Conservation (phyloP, 495 filamentous ascomycete genomes). For the Lineolata rhizophorae region DNA sequence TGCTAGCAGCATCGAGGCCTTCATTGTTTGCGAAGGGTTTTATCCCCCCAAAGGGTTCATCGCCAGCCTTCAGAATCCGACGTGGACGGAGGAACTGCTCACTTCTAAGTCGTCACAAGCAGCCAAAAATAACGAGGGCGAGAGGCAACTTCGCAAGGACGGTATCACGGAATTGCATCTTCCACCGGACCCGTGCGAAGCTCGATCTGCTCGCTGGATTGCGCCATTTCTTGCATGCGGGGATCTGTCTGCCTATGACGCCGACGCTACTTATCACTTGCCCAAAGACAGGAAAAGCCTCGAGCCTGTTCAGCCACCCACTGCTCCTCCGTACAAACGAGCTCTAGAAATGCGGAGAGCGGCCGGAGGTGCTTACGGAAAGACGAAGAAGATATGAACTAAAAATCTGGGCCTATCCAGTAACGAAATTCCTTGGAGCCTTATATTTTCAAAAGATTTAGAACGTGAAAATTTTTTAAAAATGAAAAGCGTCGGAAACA, state of each 20-base stretch:
- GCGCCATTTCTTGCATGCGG: conserved; percentile 90
- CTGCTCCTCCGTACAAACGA: conserved; percentile 80
- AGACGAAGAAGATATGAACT: conserved; percentile 28
- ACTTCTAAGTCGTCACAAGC: too few relatives aligned
- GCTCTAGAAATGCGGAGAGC: conserved; percentile 68
- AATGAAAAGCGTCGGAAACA: too few relatives aligned
- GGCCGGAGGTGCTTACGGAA: conserved; percentile 62
- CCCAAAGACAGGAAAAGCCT: conserved; percentile 57
- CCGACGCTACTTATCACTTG: conserved; percentile 78
- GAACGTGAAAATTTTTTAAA: too few relatives aligned
- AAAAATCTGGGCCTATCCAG: neutral
- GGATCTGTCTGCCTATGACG: conserved; percentile 82
- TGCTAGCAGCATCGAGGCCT: conserved; percentile 88
- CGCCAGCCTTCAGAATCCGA: conserved; percentile 43
- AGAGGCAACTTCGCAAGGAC: conserved; percentile 12
- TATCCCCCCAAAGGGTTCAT: conserved; percentile 31
- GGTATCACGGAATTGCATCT: conserved; percentile 41
- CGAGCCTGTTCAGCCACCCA: conserved; percentile 89
- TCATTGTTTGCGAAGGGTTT: conserved; percentile 87
- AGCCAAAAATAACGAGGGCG: too few relatives aligned
- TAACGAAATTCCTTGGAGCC: neutral
- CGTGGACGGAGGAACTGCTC: too few relatives aligned
- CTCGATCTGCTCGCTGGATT: conserved; percentile 46
- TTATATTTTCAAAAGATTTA: neutral
- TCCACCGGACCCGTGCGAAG: conserved; percentile 16